These are phyloP conservation scores for Curvularia eragrostidis DNA, from an alignment of 2,329 filamentous ascomycete genomes.

Conservation along the genomic window DNA sequence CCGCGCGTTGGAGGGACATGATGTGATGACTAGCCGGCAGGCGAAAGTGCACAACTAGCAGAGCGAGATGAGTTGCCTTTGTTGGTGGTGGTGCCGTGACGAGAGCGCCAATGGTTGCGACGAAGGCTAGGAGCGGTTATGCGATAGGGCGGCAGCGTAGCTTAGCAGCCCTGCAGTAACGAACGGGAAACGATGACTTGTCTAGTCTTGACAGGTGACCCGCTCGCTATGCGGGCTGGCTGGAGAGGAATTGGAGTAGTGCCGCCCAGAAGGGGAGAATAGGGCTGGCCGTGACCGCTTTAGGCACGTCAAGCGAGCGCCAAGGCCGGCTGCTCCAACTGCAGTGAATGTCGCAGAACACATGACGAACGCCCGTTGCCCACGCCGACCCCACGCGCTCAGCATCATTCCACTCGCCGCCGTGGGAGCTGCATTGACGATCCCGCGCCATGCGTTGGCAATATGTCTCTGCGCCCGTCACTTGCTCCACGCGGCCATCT, in stretches of 20 bases:
- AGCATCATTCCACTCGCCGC: neutral
- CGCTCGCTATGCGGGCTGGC: constrained; percentile 20
- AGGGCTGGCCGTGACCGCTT: constrained; percentile 6
- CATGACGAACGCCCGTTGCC: constrained; percentile 10
- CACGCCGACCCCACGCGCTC: constrained; percentile 26
- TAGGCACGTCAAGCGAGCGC: constrained; percentile 30
- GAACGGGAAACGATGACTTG: constrained; percentile 9
- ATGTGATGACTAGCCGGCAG: constrained; percentile 10
- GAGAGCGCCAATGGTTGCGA: constrained; percentile 15
- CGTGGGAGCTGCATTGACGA: constrained; percentile 7
- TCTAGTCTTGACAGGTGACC: constrained; percentile 23
- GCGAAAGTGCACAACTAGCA: constrained; percentile 14
- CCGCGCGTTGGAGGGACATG: constrained; percentile 58
- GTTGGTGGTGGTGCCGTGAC: constrained; percentile 17
- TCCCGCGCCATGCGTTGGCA: constrained; percentile 17
- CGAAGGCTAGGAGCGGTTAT: neutral
- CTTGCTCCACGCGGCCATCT: neutral
- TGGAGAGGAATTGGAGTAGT: constrained; percentile 18
- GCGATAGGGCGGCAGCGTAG: neutral
- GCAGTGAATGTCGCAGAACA: constrained; percentile 28
- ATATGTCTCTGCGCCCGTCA: constrained; percentile 11
- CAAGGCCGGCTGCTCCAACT: constrained; percentile 23
- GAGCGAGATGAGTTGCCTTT: constrained; percentile 17
- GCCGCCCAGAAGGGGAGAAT: constrained; percentile 12
- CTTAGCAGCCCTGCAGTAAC: constrained; percentile 10